Evolutionary conservation across 2,329 filamentous ascomycete species (phyloP).

Genomic region (Hortaea sp.): DNA sequence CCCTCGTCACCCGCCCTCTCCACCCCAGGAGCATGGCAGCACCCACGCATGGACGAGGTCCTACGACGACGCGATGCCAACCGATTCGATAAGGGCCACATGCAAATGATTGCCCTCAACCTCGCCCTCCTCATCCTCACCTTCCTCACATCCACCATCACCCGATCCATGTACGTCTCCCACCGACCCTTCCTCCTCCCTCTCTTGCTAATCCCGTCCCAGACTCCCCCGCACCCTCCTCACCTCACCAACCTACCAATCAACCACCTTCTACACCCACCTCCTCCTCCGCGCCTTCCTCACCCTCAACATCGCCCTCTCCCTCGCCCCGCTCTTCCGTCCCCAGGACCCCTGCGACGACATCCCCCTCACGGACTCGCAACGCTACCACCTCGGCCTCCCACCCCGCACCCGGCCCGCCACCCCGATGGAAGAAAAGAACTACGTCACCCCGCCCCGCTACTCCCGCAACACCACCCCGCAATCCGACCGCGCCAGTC

Average conservation of each 20-base stretch:
- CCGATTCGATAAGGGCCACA: conserved; percentile 68
- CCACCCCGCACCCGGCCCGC: conserved; percentile 52
- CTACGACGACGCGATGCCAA: conserved; percentile 66
- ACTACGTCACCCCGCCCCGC: conserved; percentile 76
- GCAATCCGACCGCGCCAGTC: conserved; percentile 41
- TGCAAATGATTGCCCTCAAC: conserved; percentile 62
- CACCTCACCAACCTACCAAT: conserved; percentile 5
- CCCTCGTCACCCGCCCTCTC: conserved; percentile 2
- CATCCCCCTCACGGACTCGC: conserved; percentile 81
- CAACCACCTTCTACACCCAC: conserved; percentile 31
- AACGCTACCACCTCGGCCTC: conserved; percentile 75
- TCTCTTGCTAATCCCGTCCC: not conserved
- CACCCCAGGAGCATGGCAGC: conserved; percentile 67
- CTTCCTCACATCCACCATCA: conserved; percentile 35
- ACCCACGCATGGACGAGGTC: conserved; percentile 83
- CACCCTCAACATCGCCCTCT: conserved; percentile 54
- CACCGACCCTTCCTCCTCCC: not conserved
- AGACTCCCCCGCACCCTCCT: conserved; percentile 10
- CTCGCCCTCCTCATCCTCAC: conserved; percentile 42
- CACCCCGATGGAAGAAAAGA: conserved; percentile 58
- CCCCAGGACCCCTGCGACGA: conserved; percentile 70
- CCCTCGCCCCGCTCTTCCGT: conserved; percentile 62
- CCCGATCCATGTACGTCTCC: conserved; percentile 15
- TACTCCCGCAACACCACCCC: conserved; percentile 69
- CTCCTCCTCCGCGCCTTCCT: conserved; percentile 45